These are phyloP conservation scores for Nowakowskiella sp. DNA, from an alignment of 192 early-diverging fungal species.

Conservation along the genomic window DNA sequence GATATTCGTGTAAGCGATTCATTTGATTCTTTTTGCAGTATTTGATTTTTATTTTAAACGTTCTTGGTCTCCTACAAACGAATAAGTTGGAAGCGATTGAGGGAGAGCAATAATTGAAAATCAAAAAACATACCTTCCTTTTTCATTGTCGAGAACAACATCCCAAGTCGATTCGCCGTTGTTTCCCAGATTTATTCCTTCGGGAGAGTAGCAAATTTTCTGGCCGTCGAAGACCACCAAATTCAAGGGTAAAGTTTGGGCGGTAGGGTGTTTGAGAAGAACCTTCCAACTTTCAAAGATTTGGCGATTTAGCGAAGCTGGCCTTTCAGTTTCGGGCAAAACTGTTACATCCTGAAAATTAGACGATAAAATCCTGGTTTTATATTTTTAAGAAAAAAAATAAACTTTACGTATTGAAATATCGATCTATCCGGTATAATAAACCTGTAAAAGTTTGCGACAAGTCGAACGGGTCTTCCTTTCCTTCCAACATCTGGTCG, in stretches of 20 bases:
- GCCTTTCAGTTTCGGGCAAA: not conserved
- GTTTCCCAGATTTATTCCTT: not conserved
- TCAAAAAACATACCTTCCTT: too few species aligned
- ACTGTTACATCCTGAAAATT: not conserved
- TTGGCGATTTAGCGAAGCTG: not conserved
- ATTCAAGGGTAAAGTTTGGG: not conserved
- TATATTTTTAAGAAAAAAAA: too few species aligned
- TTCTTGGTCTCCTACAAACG: too few species aligned
- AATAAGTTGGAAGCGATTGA: too few species aligned
- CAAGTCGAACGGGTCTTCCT: not conserved
- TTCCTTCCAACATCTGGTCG: too few species aligned
- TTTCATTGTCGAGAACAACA: not conserved
- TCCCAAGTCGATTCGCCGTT: not conserved
- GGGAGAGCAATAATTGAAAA: too few species aligned
- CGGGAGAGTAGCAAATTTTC: not conserved
- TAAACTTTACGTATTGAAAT: not conserved
- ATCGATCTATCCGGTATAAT: not conserved
- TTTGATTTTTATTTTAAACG: not conserved
- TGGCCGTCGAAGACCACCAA: not conserved
- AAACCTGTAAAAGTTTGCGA: not conserved
- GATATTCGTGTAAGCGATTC: not conserved
- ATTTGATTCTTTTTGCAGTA: not conserved
- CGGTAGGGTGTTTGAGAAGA: not conserved
- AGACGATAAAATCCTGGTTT: slow-evolving; percentile 1
- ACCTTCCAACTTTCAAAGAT: not conserved